A percentile compares a stretch with the other conserved stretches of the same genome.
Conservation (phyloP, 805 yeast species). For the Pichia nanzhaoensis region DNA sequence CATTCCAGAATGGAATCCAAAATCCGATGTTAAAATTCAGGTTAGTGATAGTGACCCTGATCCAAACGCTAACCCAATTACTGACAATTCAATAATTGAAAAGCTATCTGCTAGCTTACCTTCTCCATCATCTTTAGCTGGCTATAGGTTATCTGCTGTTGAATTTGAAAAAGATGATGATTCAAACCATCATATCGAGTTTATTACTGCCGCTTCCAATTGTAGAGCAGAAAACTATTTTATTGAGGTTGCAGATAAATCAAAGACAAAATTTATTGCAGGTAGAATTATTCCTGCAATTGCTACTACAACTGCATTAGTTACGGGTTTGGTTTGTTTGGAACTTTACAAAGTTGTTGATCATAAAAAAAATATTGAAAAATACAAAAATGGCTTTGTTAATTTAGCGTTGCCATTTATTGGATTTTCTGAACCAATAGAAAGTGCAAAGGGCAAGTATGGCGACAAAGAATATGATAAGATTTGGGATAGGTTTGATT, state of each 20-base stretch:
- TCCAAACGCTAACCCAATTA: constrained; percentile 50
- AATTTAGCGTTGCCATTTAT: constrained; percentile 92
- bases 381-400: constrained; percentile 86
- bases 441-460: constrained; percentile 75
- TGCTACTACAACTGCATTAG: constrained; percentile 98
- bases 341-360: constrained; percentile 89
- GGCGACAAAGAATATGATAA: constrained; percentile 73
- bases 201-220: constrained; percentile 92
- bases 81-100: constrained; percentile 60
- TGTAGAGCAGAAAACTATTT: constrained; percentile 89
- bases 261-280: constrained; percentile 93
- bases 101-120: constrained; percentile 75
- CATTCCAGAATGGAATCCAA: constrained; percentile 67
- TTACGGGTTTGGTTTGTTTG: constrained; percentile 88
- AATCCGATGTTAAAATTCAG: constrained; percentile 71
- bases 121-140: constrained; percentile 80
- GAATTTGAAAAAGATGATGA: constrained; percentile 99
- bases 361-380: constrained; percentile 66
- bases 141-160: constrained; percentile 79
- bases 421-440: constrained; percentile 94
- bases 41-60: constrained; percentile 84
- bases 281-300: constrained; percentile 98
- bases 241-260: constrained; percentile 82
- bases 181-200: constrained; percentile 91
- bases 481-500: constrained; percentile 93